Base-by-base conservation (phyloP, 208 protist species). In the Endotrypanum monterogeii region DNA sequence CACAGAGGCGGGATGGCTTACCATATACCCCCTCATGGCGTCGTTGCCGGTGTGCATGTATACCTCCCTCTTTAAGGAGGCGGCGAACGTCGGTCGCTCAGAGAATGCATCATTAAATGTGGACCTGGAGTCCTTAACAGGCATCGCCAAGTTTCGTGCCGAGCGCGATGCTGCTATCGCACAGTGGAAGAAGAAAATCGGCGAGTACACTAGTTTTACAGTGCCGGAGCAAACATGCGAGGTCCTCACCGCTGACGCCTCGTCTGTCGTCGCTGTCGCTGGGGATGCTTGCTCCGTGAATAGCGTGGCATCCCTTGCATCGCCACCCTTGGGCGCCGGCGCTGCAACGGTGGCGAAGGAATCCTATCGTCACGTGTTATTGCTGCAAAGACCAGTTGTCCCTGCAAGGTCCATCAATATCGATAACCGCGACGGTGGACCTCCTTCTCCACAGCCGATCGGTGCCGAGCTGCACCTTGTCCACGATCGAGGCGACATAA, bases 391-490 rank as follows among this genome's bases (percentile, higher is more conserved):
- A 25, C 86, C 72, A 3, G 69, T 84, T 68, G 69, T 80, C 3
- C 73, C 79, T 11, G 91, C 90, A 67, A 37, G 62, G 61, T 74
- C 78, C n/a, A 56, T 91, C 39, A 80, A 78, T 39, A 50, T 84
- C 11, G 80, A 92, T 65, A 76, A 85, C 73, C 54, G 76, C n/a
- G 71, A 90, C 41, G 71, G 69, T 23, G 80, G 85, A 20, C 79
- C 76, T 67, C 74, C 73, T 41, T 16, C 57, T 18, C 84, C 84
- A 28, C 80, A 85, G 76, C 88, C 89, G 16, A 85, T 89, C 32
- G 78, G 76, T 23, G 86, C 85, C 2, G 85, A 94, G 74, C 60
- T 96, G 56, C 90, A 94, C 67, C 69, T 94, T 18, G 60, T 89
- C 44, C 83, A 67, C 6, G 92, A 96, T 70, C 76, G 74, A 30